Evolutionary conservation across 257 asterid species (phyloP), one percentile per base, ranked within the genome.

Genomic region (Salvia rosmarinus): DNA sequence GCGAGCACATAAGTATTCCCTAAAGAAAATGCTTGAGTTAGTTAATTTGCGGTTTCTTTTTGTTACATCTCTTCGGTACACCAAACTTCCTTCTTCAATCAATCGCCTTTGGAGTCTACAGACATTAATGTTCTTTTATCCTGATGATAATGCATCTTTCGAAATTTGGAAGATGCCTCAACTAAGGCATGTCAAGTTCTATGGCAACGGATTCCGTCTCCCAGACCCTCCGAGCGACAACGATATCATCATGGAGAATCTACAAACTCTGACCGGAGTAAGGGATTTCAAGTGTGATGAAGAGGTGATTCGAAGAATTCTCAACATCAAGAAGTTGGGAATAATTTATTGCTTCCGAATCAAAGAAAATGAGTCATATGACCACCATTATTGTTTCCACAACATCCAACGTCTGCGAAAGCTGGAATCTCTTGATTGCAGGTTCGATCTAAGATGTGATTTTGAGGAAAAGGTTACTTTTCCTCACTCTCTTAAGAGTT

Each of bases 131-230:
- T 25, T 64, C 3, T 8, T 42, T 7, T 54, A 5, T 4, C 0
- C 6, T 2, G 39, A 34, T 5, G 39, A 13, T 9, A 7, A 4
- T 19, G 57, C 56, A 43, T 55, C 70, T 12, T 39, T 13, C 0
- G 57, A 64, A 43, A 64, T 64, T 43, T 54, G 61, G 61, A 54
- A 54, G 34, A 34, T 34, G 39, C 6, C 39, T 34, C 39, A 34
- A 34, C 39, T 34, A 8, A 34, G 39, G 39, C 39, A 34, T 34
- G 39, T 34, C 6, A 34, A 34, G 39, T 5, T 34, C 8, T 4
- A 8, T 5, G 0, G 0, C 6, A 1, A 3, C 4, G 8, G 3
- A 34, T 34, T 0, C 7, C 8, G 1, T 34, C 39, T 34, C 39
- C 7, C 39, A 4, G 64, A 13, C 28, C 64, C 42, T 57, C 42